A percentile compares a stretch with the other conserved stretches of the same genome.
Conservation (phyloP, 345 rosid genomes). For the Hypericum androsaemum region DNA sequence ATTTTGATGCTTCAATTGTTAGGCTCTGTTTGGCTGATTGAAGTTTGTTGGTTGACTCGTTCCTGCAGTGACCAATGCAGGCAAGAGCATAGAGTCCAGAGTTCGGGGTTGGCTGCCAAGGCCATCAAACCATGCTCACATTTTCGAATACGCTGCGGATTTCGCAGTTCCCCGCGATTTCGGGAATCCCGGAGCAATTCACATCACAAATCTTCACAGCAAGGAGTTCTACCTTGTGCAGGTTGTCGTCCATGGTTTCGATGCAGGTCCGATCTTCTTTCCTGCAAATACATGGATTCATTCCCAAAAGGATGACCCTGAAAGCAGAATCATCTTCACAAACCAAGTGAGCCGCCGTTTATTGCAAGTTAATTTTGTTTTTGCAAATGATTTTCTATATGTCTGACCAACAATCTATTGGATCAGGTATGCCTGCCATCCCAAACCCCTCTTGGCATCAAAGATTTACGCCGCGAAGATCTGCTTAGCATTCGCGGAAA, state of each 20-base stretch:
- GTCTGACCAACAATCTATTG: not conserved
- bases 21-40: not conserved
- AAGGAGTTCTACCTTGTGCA: slow-evolving; percentile 65
- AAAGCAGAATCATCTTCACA: slow-evolving; percentile 67
- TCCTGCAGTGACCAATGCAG: slow-evolving; percentile 53
- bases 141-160: slow-evolving; percentile 56
- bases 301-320: slow-evolving; percentile 50
- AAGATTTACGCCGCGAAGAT: slow-evolving; percentile 65
- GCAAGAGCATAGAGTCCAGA: slow-evolving; percentile 41
- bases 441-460: slow-evolving; percentile 63
- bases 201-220: slow-evolving; percentile 57
- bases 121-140: slow-evolving; percentile 33
- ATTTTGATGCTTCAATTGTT: not conserved
- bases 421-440: slow-evolving; percentile 60
- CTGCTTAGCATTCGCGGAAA: slow-evolving; percentile 53
- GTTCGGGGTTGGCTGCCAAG: slow-evolving; percentile 66
- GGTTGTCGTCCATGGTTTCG: slow-evolving; percentile 55
- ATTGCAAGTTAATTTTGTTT: not conserved
- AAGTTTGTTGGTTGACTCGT: slow-evolving; percentile 3
- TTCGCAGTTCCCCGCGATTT: slow-evolving; percentile 56
- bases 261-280: slow-evolving; percentile 51
- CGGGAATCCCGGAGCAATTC: slow-evolving; percentile 73
- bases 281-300: slow-evolving; percentile 88
- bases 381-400: not conserved
- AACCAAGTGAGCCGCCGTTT: slow-evolving; percentile 44